Percentiles rank a stretch among this genome's conserved stretches.
These are phyloP conservation scores for Thymus mandschuricus DNA, from an alignment of 257 asterid species.

Conservation along the genomic window DNA sequence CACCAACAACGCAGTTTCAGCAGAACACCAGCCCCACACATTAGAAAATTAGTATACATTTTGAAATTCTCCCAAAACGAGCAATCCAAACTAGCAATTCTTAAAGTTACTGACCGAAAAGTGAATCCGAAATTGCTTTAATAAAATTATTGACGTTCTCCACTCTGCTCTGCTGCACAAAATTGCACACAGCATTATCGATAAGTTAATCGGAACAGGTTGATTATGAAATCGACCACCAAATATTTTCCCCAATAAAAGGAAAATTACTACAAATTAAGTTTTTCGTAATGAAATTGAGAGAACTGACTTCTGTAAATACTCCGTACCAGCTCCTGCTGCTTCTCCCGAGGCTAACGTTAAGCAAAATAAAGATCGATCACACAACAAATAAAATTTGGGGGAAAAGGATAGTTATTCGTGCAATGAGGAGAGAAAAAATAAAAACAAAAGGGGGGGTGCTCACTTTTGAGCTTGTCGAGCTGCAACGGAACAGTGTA, in stretches of 20 bases:
- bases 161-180: conserved; percentile 66
- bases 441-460: too few relatives aligned
- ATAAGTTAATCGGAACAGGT: conserved; percentile 2
- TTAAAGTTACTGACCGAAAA: conserved; percentile 64
- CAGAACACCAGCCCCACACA: neutral
- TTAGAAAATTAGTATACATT: neutral
- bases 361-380: conserved; percentile 29
- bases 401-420: too few relatives aligned
- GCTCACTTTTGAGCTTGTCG: too few relatives aligned
- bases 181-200: conserved; percentile 51
- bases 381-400: neutral
- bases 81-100: conserved; percentile 16
- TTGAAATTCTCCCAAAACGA: neutral
- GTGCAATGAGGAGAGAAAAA: too few relatives aligned
- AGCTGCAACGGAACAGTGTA: too few relatives aligned
- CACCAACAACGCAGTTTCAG: conserved; percentile 18
- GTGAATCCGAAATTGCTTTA: conserved; percentile 57
- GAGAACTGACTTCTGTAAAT: conserved; percentile 66
- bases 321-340: conserved; percentile 81
- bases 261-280: neutral
- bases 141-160: conserved; percentile 83
- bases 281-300: neutral
- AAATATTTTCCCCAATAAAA: neutral
- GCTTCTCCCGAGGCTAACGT: conserved; percentile 87
- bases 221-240: neutral